phyloP scores from a whole-genome alignment of 192 early-diverging fungal species.

The Allomyces javanicus region DNA sequence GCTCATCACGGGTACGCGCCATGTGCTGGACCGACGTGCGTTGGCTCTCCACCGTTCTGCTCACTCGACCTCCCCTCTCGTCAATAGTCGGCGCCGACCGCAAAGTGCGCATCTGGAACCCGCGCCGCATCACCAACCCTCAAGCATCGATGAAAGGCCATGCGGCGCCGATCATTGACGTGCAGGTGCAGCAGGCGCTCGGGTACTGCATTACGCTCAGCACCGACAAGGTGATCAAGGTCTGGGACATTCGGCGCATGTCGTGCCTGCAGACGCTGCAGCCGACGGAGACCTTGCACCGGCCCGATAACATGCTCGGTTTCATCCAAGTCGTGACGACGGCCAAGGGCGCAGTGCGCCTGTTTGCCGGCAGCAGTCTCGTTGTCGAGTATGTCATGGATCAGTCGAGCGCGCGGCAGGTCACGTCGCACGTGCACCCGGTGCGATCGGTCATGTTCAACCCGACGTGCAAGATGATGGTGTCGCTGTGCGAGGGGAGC shows the following conservation, averaged over 20 bases:
- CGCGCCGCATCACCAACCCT: slow-evolving; percentile 21
- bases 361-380: slow-evolving; percentile 12
- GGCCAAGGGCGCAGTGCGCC: slow-evolving; percentile 4
- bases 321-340: slow-evolving; percentile 15
- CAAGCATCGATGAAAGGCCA: slow-evolving; percentile 25
- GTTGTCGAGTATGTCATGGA: slow-evolving; percentile 17
- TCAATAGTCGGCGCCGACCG: slow-evolving; percentile 7
- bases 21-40: too few species aligned
- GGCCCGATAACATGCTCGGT: slow-evolving; percentile 18
- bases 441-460: slow-evolving; percentile 25
- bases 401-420: neutral
- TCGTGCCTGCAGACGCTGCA: slow-evolving; percentile 24
- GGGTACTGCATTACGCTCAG: slow-evolving; percentile 27
- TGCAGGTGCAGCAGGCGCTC: slow-evolving; percentile 16
- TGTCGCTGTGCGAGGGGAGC: slow-evolving; percentile 22
- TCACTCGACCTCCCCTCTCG: neutral
- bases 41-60: too few species aligned
- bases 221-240: slow-evolving; percentile 21
- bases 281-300: slow-evolving; percentile 5
- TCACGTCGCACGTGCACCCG: slow-evolving; percentile 22
- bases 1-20: slow-evolving; percentile 17
- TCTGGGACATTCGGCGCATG: slow-evolving; percentile 36
- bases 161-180: slow-evolving; percentile 19
- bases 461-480: slow-evolving; percentile 19
- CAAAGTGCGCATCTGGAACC: slow-evolving; percentile 31